Evolutionary conservation across 1,284 basidiomycete species (phyloP).

Genomic region (Cutaneotrichosporon cavernicola): DNA sequence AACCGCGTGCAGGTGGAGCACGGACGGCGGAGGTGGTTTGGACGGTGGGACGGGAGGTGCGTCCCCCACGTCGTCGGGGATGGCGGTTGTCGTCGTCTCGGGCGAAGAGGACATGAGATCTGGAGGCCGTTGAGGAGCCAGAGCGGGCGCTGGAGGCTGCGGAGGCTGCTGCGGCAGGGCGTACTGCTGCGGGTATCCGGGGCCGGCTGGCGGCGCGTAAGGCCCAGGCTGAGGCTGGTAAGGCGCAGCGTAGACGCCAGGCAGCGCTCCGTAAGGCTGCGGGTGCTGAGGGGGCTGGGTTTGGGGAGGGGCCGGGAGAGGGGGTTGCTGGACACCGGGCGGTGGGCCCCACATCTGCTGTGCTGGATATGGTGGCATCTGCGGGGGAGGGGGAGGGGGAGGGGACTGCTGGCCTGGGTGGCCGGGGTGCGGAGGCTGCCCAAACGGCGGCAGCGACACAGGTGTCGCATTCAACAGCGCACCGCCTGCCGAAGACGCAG

Average conservation of each 20-base stretch:
- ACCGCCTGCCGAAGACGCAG: background rate
- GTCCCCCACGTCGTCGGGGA: constrained; percentile 34
- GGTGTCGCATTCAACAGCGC: constrained; percentile 1
- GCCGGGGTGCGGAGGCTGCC: background rate
- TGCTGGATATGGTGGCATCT: constrained; percentile 12
- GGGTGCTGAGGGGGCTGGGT: constrained; percentile 6
- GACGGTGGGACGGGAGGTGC: constrained; percentile 75
- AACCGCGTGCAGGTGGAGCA: constrained; percentile 76
- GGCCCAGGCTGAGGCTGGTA: constrained; percentile 20
- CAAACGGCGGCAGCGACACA: constrained; percentile 3
- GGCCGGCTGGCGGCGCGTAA: constrained; percentile 19
- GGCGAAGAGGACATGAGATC: constrained; percentile 41
- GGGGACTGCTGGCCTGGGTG: constrained; percentile 9
- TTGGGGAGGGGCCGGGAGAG: constrained; percentile 12
- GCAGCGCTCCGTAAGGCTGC: constrained; percentile 15
- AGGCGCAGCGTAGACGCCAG: background rate
- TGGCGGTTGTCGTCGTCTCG: constrained; percentile 43
- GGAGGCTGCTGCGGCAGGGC: constrained; percentile 4
- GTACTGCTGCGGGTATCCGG: constrained; percentile 4
- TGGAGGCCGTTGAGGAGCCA: constrained; percentile 30
- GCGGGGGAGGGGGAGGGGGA: constrained; percentile 2
- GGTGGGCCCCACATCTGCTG: constrained; percentile 1
- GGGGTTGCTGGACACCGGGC: background rate
- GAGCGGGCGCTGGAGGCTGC: constrained; percentile 31
- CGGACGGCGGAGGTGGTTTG: constrained; percentile 70